Conservation (phyloP, 352 stramenopile genomes). For the Globisporangium irregulare region DNA sequence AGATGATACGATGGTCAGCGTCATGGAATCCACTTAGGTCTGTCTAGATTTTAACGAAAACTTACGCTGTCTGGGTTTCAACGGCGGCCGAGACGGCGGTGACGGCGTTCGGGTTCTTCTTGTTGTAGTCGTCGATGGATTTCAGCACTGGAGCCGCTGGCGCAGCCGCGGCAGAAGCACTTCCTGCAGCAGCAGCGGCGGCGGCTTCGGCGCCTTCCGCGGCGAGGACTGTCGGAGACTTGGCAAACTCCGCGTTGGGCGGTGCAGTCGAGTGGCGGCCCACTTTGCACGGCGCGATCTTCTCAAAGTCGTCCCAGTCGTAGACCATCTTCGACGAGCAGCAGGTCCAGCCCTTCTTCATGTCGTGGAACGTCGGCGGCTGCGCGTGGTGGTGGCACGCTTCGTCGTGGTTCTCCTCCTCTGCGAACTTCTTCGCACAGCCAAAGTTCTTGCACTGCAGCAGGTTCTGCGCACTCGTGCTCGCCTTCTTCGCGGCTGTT, state of each 20-base stretch:
- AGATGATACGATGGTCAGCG: background rate
- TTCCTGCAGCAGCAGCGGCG: conserved; percentile 13
- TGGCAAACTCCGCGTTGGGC: conserved; percentile 70
- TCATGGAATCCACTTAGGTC: background rate
- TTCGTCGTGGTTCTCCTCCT: conserved; percentile 70
- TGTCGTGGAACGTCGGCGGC: conserved; percentile 88
- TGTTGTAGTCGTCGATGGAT: conserved; percentile 93
- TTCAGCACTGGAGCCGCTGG: conserved; percentile 60
- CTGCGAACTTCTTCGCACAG: conserved; percentile 77
- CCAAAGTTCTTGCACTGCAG: conserved; percentile 88
- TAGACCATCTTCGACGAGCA: conserved; percentile 91
- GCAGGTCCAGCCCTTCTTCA: conserved; percentile 90
- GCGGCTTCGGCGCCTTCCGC: conserved; percentile 42
- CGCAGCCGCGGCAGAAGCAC: conserved; percentile 12
- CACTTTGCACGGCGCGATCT: conserved; percentile 73
- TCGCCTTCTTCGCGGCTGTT: conserved; percentile 3
- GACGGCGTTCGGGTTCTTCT: conserved; percentile 85
- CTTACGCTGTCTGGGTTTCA: conserved; percentile 48
- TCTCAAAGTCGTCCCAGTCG: conserved; percentile 95
- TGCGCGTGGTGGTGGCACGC: conserved; percentile 77
- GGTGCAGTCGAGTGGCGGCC: conserved; percentile 67
- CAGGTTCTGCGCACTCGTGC: conserved; percentile 28
- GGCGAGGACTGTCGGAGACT: conserved; percentile 75
- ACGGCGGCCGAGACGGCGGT: conserved; percentile 76
- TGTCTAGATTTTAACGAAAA: background rate